Percentiles rank a stretch among this genome's conserved stretches.
Evolutionary conservation across 345 rosid species (phyloP).

Genomic region (Bretschneidera sinensis): DNA sequence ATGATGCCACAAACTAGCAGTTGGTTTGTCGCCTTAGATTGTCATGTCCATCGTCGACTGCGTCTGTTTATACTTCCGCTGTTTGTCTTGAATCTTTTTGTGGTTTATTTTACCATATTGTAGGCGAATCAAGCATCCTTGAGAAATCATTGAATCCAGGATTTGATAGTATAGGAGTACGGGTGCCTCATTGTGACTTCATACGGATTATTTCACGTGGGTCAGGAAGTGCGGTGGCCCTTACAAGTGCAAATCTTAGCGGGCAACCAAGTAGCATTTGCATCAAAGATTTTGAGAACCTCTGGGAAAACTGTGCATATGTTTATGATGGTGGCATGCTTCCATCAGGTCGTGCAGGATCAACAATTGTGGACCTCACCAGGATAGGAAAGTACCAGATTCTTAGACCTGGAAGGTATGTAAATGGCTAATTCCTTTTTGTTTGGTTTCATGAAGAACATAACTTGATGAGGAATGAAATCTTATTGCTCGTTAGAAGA

Average conservation of each 20-base stretch:
- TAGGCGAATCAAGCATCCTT: conserved; percentile 79
- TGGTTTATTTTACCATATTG: conserved; percentile 17
- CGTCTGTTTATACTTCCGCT: neutral
- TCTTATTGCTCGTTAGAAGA: neutral
- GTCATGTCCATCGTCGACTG: neutral
- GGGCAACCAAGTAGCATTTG: conserved; percentile 80
- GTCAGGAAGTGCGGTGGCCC: conserved; percentile 75
- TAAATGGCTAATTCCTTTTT: neutral
- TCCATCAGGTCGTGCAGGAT: conserved; percentile 86
- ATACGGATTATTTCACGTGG: conserved; percentile 65
- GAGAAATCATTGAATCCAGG: conserved; percentile 88
- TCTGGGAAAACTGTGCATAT: conserved; percentile 82
- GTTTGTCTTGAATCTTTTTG: neutral
- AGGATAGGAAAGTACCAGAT: conserved; percentile 60
- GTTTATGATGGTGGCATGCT: conserved; percentile 81
- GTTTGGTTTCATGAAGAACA: neutral
- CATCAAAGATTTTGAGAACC: conserved; percentile 65
- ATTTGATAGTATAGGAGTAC: conserved; percentile 66
- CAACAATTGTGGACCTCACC: conserved; percentile 80
- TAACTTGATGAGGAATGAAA: neutral
- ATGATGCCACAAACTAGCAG: neutral
- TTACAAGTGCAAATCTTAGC: conserved; percentile 88
- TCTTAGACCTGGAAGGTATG: conserved; percentile 79
- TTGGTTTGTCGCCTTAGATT: neutral
- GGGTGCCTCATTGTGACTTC: conserved; percentile 81